These are phyloP conservation scores for Cicer yamashitae DNA, from an alignment of 306 rosid species.

Conservation along the genomic window DNA sequence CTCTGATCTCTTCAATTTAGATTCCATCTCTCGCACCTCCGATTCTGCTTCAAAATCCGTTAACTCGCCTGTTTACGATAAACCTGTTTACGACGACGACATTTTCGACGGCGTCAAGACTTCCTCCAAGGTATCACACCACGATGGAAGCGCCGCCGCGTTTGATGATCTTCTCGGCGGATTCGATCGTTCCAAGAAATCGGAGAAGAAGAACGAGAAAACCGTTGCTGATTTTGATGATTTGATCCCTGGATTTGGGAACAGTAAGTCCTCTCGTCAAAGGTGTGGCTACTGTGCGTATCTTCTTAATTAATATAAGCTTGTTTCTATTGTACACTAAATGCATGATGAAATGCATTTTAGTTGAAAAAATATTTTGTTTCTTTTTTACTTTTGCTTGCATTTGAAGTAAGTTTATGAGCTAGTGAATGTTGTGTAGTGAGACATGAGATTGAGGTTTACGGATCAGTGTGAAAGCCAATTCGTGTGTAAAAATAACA, in stretches of 20 bases:
- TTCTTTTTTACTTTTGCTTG: background rate
- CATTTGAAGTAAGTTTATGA: background rate
- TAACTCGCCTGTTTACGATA: constrained; percentile 68
- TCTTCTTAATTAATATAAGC: background rate
- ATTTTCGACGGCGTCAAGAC: background rate
- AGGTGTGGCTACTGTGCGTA: constrained; percentile 59
- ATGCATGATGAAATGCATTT: constrained; percentile 9
- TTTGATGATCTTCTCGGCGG: constrained; percentile 87
- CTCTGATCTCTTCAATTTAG: constrained; percentile 59
- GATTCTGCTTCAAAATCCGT: constrained; percentile 53
- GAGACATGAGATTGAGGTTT: constrained; percentile 32
- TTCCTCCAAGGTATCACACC: background rate
- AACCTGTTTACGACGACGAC: constrained; percentile 86
- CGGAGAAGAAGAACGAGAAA: constrained; percentile 58
- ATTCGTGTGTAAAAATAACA: background rate
- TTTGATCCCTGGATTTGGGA: constrained; percentile 78
- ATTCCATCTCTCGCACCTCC: constrained; percentile 56
- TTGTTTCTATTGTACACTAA: constrained; percentile 1
- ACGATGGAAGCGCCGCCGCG: constrained; percentile 40
- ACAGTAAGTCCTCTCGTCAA: constrained; percentile 54
- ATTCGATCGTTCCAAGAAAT: constrained; percentile 62
- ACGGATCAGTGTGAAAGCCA: background rate
- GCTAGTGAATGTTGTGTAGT: constrained; percentile 9
- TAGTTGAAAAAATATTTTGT: background rate
- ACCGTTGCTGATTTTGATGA: constrained; percentile 65